Percentiles rank a stretch among this genome's conserved stretches.
These are phyloP conservation scores for Tillandsia fasciculata DNA, from an alignment of 176 grass and related monocot species.

Conservation along the genomic window DNA sequence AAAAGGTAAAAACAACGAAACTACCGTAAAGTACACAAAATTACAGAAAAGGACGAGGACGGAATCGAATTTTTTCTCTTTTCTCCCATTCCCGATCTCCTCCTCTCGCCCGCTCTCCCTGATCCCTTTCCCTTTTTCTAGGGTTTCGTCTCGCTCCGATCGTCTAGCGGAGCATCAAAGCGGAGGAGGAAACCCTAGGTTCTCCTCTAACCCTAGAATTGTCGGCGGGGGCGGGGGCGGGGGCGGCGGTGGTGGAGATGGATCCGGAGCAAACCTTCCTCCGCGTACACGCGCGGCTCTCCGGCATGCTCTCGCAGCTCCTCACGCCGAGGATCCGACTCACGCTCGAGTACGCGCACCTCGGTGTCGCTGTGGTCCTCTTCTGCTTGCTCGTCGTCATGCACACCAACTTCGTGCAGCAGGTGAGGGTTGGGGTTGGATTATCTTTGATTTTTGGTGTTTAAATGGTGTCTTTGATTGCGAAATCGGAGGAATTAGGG, in stretches of 20 bases:
- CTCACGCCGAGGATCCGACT: constrained; percentile 1
- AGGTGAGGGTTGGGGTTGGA: neutral
- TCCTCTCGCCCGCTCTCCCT: too few relatives aligned
- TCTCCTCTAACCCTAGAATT: constrained; percentile 59
- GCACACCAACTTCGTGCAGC: constrained; percentile 19
- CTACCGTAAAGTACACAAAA: too few relatives aligned
- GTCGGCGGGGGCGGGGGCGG: constrained; percentile 15
- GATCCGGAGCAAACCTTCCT: constrained; percentile 20
- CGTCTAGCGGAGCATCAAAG: too few relatives aligned
- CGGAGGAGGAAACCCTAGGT: constrained; percentile 43
- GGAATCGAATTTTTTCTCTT: too few relatives aligned
- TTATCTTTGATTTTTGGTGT: too few relatives aligned
- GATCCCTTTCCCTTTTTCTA: too few relatives aligned
- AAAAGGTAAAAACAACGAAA: too few relatives aligned
- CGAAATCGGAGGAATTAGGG: neutral
- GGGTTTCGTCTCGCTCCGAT: too few relatives aligned
- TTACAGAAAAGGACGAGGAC: too few relatives aligned
- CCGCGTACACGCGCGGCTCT: constrained; percentile 10
- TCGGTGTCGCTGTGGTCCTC: constrained; percentile 10
- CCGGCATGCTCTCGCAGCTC: constrained; percentile 11
- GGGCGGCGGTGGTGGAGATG: constrained; percentile 18
- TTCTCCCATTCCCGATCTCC: too few relatives aligned
- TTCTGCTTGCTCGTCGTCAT: constrained; percentile 12
- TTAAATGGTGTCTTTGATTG: too few relatives aligned
- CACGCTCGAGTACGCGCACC: constrained; percentile 14